Evolutionary conservation across 306 rosid species (phyloP), one percentile per base, ranked within the genome.

Genomic region (Herpetospermum pedunculosum): DNA sequence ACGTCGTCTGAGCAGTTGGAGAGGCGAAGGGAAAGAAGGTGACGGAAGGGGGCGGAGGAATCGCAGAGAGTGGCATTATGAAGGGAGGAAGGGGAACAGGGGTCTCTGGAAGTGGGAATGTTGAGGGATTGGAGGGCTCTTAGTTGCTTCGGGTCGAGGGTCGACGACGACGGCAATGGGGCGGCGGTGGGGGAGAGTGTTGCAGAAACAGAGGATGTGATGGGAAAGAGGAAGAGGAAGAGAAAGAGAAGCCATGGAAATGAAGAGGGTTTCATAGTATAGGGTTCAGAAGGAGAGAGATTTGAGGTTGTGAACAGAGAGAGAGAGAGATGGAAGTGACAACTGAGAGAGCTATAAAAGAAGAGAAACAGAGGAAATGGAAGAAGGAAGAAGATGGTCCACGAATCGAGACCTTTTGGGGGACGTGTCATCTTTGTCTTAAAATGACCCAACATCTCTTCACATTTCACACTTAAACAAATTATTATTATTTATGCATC

Each of bases 91-190:
- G 80, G 83, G 3, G 87, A 57, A 19, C 98, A 93, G 5, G 98
- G 98, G 83, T 89, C 92, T 50, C 71, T 86, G 44, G 95, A 75
- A 28, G 90, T 94, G 3, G 97, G 99, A 43, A 94, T 84, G 88
- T 86, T 87, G 67, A 94, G 95, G 38, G 99, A 94, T 78, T 89
- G 90, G 0, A 94, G 87, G 18, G 99, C 99, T 77, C 81, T 83
- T 0, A 84, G 84, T 50, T 94, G 99, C 32, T 88, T 91, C 12
- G 99, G 99, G 83, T 94, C 99, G 4, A 94, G 91, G 16, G 85
- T 73, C 19, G 90, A 75, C 59, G 75, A 55, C 29, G 6, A n/a
- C 19, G 84, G 58, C 8, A 65, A 64, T 5, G 78, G 67, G 76
- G 70, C 30, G 41, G 59, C 77, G 30, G 43, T 53, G 76, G 78